Evolutionary conservation across 441 rosid species (phyloP).

Genomic region (Viola pubescens): DNA sequence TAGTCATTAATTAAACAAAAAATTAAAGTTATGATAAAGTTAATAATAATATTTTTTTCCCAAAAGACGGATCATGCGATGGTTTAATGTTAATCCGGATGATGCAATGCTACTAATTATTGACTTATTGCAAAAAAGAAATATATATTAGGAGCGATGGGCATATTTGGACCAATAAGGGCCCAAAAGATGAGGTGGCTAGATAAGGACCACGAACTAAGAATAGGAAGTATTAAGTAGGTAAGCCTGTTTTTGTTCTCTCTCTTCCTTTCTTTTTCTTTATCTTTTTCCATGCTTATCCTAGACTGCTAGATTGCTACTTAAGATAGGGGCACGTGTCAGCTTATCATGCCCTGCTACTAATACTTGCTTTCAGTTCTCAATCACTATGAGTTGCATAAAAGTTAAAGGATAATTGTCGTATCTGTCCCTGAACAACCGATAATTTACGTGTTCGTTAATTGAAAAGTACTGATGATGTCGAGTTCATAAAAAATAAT

Average conservation of each 20-base stretch:
- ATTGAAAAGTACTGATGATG: too few species aligned
- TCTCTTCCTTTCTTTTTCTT: too few species aligned
- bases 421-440: too few species aligned
- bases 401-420: too few species aligned
- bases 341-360: not conserved
- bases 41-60: too few species aligned
- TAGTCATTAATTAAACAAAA: too few species aligned
- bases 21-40: too few species aligned
- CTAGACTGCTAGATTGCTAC: not conserved
- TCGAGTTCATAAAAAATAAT: too few species aligned
- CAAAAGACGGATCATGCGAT: too few species aligned
- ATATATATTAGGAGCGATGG: not conserved
- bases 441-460: too few species aligned
- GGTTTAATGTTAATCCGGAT: conserved; percentile 1
- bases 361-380: too few species aligned
- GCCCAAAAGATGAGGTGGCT: conserved; percentile 20
- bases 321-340: not conserved
- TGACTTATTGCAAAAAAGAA: not conserved
- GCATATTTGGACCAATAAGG: conserved; percentile 12
- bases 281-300: conserved; percentile 8
- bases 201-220: conserved; percentile 30
- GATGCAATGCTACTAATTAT: not conserved
- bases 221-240: not conserved
- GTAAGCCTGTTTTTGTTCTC: not conserved
- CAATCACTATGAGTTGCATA: too few species aligned